phyloP scores from a whole-genome alignment of 345 rosid genomes.

The Rhodomyrtus tomentosa region DNA sequence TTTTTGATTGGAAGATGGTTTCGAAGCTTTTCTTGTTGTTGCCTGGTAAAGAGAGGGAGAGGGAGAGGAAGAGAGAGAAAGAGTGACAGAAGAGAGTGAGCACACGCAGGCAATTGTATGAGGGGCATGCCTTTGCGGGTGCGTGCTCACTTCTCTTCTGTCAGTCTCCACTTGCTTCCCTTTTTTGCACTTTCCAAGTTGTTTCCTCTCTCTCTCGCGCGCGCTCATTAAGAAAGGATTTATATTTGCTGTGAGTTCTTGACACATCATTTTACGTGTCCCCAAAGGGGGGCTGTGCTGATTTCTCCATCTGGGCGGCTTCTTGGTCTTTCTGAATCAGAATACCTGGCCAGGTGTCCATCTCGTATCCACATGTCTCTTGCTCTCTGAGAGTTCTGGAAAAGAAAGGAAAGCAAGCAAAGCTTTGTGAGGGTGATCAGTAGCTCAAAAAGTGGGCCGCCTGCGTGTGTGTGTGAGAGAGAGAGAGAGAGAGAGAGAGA shows the following conservation, averaged over 20 bases:
- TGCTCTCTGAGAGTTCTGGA: neutral
- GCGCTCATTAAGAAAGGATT: neutral
- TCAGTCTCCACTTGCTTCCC: neutral
- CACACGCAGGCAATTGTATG: constrained; percentile 54
- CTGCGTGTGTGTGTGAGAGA: neutral
- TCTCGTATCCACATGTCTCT: neutral
- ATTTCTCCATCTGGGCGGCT: neutral
- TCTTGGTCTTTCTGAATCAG: neutral
- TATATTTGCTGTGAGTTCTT: neutral
- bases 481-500: neutral
- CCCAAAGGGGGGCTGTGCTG: neutral
- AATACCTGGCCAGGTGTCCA: neutral
- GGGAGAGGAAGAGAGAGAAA: neutral
- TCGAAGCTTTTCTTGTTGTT: neutral
- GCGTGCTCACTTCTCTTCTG: constrained; percentile 46
- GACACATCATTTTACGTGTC: neutral
- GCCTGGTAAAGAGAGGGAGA: neutral
- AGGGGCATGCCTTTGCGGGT: constrained; percentile 27
- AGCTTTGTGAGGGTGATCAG: neutral
- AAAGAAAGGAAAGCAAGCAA: neutral
- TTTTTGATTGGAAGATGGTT: neutral
- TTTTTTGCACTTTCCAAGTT: neutral
- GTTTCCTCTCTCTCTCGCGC: neutral
- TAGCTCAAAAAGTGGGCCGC: neutral
- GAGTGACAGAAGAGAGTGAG: constrained; percentile 80